phyloP scores from a whole-genome alignment of 2,329 filamentous ascomycete genomes.

The Colletotrichum nymphaeae region DNA sequence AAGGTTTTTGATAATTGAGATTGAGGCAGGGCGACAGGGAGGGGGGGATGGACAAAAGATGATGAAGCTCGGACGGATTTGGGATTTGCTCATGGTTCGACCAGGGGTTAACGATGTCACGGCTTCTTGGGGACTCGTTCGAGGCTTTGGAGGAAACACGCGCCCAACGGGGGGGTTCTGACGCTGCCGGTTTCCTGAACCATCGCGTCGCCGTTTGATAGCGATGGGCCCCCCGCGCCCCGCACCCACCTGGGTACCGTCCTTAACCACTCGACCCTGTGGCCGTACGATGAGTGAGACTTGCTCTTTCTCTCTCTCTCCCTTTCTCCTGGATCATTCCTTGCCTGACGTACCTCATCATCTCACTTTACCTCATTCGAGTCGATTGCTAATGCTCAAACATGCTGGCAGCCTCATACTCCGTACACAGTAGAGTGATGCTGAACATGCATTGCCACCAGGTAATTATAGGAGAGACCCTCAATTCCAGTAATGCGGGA shows the following conservation, averaged over 20 bases:
- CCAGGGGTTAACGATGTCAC: conserved; percentile 30
- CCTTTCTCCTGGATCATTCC: not conserved
- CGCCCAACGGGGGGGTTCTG: conserved; percentile 26
- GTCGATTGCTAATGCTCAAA: not conserved
- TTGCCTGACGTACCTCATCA: not conserved
- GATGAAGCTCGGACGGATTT: conserved; percentile 26
- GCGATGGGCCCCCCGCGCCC: conserved; percentile 2
- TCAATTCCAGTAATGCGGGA: conserved; percentile 26
- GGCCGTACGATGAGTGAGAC: not conserved
- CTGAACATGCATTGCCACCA: not conserved
- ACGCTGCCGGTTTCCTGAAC: conserved; percentile 26
- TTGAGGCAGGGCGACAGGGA: not conserved
- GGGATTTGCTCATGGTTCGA: conserved; percentile 34
- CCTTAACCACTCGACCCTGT: too few species aligned
- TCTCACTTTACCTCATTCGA: not conserved
- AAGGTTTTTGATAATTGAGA: conserved; percentile 11
- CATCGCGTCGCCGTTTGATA: conserved; percentile 16
- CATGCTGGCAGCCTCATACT: not conserved
- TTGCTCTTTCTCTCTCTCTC: not conserved
- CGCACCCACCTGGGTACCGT: not conserved
- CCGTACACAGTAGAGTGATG: too few species aligned
- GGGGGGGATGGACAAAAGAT: not conserved
- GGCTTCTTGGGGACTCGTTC: conserved; percentile 30
- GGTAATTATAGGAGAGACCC: conserved; percentile 8
- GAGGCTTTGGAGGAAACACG: conserved; percentile 29